Conservation (phyloP, 148 eudicot species). For the Rhododendron williamsianum region DNA sequence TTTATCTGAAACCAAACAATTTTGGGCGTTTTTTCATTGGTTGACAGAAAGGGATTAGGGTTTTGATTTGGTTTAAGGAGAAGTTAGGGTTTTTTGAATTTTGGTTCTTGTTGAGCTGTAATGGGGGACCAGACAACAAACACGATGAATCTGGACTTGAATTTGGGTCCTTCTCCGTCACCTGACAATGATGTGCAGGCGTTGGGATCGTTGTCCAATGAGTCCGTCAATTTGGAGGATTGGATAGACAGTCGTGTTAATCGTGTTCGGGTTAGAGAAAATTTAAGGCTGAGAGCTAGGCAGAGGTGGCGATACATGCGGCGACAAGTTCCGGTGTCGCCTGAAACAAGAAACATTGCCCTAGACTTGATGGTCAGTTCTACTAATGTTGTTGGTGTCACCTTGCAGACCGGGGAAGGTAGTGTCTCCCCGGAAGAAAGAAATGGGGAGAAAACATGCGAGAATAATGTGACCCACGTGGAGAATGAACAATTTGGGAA, state of each 20-base stretch:
- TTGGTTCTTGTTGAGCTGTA: not conserved
- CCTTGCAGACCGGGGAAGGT: constrained; percentile 10
- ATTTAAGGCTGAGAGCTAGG: constrained; percentile 43
- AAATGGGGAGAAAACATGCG: constrained; percentile 17
- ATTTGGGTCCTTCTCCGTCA: constrained; percentile 28
- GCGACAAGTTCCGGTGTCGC: constrained; percentile 14
- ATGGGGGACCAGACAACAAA: not conserved
- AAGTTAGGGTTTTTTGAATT: not conserved
- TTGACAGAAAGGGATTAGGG: not conserved
- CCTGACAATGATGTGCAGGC: constrained; percentile 10
- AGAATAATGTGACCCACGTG: constrained; percentile 31
- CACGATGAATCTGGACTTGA: constrained; percentile 39
- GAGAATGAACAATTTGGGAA: constrained; percentile 35
- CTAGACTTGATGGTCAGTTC: constrained; percentile 2
- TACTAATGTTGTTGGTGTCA: constrained; percentile 7
- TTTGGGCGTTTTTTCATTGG: not conserved
- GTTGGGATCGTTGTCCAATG: constrained; percentile 15
- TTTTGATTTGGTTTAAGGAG: not conserved
- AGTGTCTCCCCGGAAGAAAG: not conserved
- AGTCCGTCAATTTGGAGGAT: constrained; percentile 24
- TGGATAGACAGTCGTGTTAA: constrained; percentile 41
- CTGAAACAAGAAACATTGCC: constrained; percentile 7
- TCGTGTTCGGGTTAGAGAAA: constrained; percentile 17
- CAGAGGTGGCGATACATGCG: constrained; percentile 34
- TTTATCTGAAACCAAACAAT: not conserved